Base-by-base conservation (phyloP, 257 asterid species). In the Cruciata laevipes region DNA sequence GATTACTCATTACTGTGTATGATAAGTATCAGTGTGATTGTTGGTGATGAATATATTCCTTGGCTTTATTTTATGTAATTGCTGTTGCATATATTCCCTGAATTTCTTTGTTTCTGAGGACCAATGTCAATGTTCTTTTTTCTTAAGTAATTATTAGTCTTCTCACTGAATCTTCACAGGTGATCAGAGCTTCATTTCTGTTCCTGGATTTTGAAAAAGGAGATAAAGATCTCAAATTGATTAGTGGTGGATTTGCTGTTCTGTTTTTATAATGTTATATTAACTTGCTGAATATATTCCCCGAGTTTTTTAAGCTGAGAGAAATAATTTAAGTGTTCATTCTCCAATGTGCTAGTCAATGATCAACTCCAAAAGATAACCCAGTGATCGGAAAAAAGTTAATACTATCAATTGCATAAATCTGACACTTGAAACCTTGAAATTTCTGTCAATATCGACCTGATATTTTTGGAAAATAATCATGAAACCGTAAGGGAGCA, bases 241-340 rank as follows among this genome's bases (percentile, higher is more conserved):
- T 13, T 42, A 24, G 21, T 56, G 14, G 61, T 56, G 61, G 61
- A 37, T 25, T 58, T 24, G 51, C 37, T 14, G 25, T 57, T 24
- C 17, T 12, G 35, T 58, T 58, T 58, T 58, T 1, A 24, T 24
- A 57, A 7, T 10, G 18, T 24, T 9, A 53, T 53, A 9, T 20
- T 20, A 53, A 18, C 51, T 52, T 18, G 60, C 7, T 61, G 66
- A 61, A 61, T 61, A 32, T 61, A 61, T 32, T 61, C 66, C 65
- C 16, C 4, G 3, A 30, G 38, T 30, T 30, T 14, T 60, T 60
- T n/a, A 53, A 31, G n/a, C n/a, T 62, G 5, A 17, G 25, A 32
- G 66, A 16, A 33, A 51, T 9, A n/a, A 32, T 33, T 18, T 33
- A 31, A 62, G 11, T 35, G 66, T 33, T 35, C 51, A 7, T 33